phyloP scores from a whole-genome alignment of 495 filamentous ascomycete species.

The Hypoxylon cercidicola region DNA sequence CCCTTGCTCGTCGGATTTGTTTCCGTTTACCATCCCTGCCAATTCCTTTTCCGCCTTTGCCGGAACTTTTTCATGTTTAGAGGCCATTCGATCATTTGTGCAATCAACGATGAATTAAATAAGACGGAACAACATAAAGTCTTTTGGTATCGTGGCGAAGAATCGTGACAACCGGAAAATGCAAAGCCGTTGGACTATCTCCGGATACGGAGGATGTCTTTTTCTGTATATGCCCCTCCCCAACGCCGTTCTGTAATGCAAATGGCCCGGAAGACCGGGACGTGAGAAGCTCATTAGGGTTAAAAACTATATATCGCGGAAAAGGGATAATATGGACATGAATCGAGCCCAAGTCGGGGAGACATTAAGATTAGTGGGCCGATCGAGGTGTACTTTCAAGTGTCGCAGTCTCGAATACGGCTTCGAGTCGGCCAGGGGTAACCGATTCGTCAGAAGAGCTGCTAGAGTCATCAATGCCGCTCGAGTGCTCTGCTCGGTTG shows the following conservation, averaged over 20 bases:
- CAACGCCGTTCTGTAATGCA: constrained; percentile 48
- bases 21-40: constrained; percentile 37
- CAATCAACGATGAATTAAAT: constrained; percentile 42
- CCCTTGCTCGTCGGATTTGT: constrained; percentile 35
- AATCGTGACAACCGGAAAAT: constrained; percentile 44
- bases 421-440: constrained; percentile 18
- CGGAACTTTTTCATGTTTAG: constrained; percentile 31
- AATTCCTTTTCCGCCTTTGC: constrained; percentile 39
- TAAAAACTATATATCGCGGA: constrained; percentile 40
- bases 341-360: constrained; percentile 34
- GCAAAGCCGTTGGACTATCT: constrained; percentile 36
- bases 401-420: constrained; percentile 28
- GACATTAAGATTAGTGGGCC: constrained; percentile 41
- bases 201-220: constrained; percentile 37
- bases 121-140: constrained; percentile 45
- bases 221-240: constrained; percentile 47
- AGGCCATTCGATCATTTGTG: constrained; percentile 42
- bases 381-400: constrained; percentile 33
- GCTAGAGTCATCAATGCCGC: constrained; percentile 44
- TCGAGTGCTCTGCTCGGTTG: constrained; percentile 28
- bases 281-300: constrained; percentile 41
- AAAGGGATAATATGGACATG: constrained; percentile 38
- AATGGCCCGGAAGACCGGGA: constrained; percentile 25
- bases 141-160: constrained; percentile 50
- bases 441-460: constrained; percentile 47